A percentile compares a stretch with the other conserved stretches of the same genome.
phyloP scores from a whole-genome alignment of 2,329 filamentous ascomycete genomes.

The Domatiomyces globalis region DNA sequence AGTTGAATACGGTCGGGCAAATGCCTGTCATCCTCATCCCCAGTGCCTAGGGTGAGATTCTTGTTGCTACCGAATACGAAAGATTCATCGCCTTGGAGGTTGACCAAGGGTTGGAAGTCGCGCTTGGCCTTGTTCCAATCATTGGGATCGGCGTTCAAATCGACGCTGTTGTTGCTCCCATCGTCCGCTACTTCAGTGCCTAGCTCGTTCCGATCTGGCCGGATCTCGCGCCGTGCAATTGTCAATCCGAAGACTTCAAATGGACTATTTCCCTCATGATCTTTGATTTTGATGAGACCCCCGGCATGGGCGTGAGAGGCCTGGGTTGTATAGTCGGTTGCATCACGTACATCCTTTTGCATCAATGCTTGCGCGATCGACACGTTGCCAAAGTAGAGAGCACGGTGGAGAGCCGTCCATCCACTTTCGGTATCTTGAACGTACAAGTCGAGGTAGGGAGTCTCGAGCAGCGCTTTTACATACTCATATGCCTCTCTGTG shows the following conservation, averaged over 20 bases:
- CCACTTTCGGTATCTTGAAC: constrained; percentile 79
- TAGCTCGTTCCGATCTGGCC: constrained; percentile 20
- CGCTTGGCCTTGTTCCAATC: constrained; percentile 18
- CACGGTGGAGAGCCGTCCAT: constrained; percentile 88
- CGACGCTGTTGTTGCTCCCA: constrained; percentile 22
- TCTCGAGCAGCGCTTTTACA: constrained; percentile 63
- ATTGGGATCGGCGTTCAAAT: constrained; percentile 37
- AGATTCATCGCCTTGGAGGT: constrained; percentile 60
- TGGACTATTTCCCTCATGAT: constrained; percentile 84
- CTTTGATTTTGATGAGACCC: constrained; percentile 83
- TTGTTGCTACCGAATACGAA: constrained; percentile 95
- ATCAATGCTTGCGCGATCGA: constrained; percentile 72
- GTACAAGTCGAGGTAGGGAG: constrained; percentile 74
- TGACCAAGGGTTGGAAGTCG: constrained; percentile 21
- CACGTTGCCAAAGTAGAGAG: constrained; percentile 79
- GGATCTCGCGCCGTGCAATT: constrained; percentile 61
- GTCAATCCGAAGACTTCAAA: constrained; percentile 86
- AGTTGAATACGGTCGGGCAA: constrained; percentile 74
- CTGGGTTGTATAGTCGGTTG: constrained; percentile 45
- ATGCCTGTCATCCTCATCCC: constrained; percentile 90
- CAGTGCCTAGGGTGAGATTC: constrained; percentile 80
- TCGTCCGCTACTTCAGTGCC: constrained; percentile 15
- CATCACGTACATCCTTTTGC: constrained; percentile 58
- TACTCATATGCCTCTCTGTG: constrained; percentile 56
- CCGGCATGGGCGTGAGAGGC: constrained; percentile 46